Percentiles rank a stretch among this genome's conserved stretches.
phyloP scores from a whole-genome alignment of 441 rosid genomes.

The Bruguiera hainesii region DNA sequence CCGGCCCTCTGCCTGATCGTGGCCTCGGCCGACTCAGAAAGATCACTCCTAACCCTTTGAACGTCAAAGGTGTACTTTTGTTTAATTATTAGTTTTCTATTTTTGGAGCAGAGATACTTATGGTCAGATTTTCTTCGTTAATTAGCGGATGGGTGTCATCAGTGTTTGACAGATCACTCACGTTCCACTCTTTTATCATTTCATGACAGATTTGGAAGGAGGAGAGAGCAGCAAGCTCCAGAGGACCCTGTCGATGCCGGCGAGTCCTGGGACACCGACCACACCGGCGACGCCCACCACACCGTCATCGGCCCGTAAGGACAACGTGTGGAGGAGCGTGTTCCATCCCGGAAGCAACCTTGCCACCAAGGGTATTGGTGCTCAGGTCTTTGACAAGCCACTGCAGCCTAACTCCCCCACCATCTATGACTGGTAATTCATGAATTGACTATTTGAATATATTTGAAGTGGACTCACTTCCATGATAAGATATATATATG shows the following conservation, averaged over 20 bases:
- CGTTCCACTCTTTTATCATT: not conserved
- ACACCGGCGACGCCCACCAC: slow-evolving; percentile 71
- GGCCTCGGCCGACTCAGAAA: slow-evolving; percentile 80
- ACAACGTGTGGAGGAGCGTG: slow-evolving; percentile 97
- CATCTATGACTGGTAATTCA: slow-evolving; percentile 79
- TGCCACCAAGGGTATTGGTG: slow-evolving; percentile 63
- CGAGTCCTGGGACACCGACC: slow-evolving; percentile 47
- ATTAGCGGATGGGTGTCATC: too few species aligned
- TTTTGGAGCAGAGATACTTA: too few species aligned
- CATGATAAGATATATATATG: too few species aligned
- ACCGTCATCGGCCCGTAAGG: slow-evolving; percentile 57
- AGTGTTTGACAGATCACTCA: too few species aligned
- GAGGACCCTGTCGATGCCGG: slow-evolving; percentile 49
- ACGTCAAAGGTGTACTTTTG: slow-evolving; percentile 35
- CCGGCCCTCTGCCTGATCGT: slow-evolving; percentile 88
- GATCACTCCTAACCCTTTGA: slow-evolving; percentile 45
- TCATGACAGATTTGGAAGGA: slow-evolving; percentile 15
- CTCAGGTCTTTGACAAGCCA: slow-evolving; percentile 63
- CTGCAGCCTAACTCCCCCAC: slow-evolving; percentile 78
- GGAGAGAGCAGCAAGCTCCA: slow-evolving; percentile 35
- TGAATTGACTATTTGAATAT: too few species aligned
- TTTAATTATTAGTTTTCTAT: too few species aligned
- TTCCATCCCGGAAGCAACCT: slow-evolving; percentile 94
- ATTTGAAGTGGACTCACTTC: too few species aligned
- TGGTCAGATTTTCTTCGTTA: too few species aligned